Evolutionary conservation across 805 yeast genomes (phyloP), one percentile per base, ranked within the genome.

Genomic region (Teunomyces stri): DNA sequence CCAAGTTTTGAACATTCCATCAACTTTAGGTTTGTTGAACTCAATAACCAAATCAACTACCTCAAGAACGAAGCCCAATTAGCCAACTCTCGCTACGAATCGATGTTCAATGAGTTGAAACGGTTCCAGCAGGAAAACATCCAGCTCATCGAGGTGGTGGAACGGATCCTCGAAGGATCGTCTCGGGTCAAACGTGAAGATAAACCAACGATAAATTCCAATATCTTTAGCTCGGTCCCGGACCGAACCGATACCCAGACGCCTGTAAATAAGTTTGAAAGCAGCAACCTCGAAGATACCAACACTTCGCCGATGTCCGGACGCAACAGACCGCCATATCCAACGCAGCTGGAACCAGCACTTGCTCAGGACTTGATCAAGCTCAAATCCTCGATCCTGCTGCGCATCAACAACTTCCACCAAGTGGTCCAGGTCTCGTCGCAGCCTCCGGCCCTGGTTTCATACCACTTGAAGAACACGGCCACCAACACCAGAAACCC

Each of bases 91-190:
- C 68, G 75, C 44, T 76, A 77, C 55, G 85, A 81, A 25, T 54
- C 69, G 9, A 69, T 81, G 5, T 59, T 66, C 28, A 78, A 75
- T 4, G 82, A 80, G 42, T 56, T 79, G 48, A 72, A 75, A 31
- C 69, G 70, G 45, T 70, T 78, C 13, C 81, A 80, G 54, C 56
- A 71, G 45, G 89, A 83, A 53, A 68, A 80, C 63, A 75, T 81
- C 2, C 72, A 72, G 33, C 49, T 82, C 6, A 54, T 82, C 9
- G 87, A 81, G 18, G 56, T 76, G 42, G 59, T 75, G 35, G 77
- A 74, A 44, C 62, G 53, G 41, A 44, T 55, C 46, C 45, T 54
- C 22, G 25, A 40, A 11, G 31, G 40, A 22, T 6, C 21, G 27
- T 6, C 38, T 37, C 9, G 6, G 2, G 16, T 46, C 28, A 50